phyloP scores from a whole-genome alignment of 495 filamentous ascomycete species.

The Parathielavia hyrcaniae region DNA sequence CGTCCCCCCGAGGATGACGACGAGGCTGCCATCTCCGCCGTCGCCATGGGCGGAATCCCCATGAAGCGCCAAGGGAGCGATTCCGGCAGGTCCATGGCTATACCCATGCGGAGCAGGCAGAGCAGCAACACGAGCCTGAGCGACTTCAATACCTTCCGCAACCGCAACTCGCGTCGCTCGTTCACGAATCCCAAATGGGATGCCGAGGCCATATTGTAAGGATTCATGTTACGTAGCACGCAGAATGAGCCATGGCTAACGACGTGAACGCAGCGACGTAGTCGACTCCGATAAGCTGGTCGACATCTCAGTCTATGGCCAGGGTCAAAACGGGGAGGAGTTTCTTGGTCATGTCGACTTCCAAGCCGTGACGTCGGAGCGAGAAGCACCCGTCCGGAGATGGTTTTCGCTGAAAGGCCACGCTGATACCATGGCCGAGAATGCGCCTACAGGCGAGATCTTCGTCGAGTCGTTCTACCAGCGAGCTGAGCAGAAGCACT shows the following conservation, averaged over 20 bases:
- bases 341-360: constrained; percentile 89
- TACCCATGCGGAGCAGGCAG: constrained; percentile 91
- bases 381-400: constrained; percentile 66
- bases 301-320: constrained; percentile 91
- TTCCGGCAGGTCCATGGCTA: constrained; percentile 75
- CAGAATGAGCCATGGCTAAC: constrained; percentile 29
- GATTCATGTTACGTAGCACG: constrained; percentile 9
- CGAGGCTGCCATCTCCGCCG: constrained; percentile 36
- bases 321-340: constrained; percentile 68
- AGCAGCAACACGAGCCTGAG: constrained; percentile 83
- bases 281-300: constrained; percentile 86
- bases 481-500: constrained; percentile 83
- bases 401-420: constrained; percentile 77
- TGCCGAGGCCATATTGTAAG: constrained; percentile 91
- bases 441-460: constrained; percentile 79
- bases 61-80: constrained; percentile 67
- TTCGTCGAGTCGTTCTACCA: constrained; percentile 80
- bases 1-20: constrained; percentile 48
- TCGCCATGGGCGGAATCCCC: constrained; percentile 50
- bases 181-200: constrained; percentile 92
- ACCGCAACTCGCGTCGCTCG: constrained; percentile 46
- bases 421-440: constrained; percentile 48
- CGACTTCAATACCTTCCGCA: constrained; percentile 65
- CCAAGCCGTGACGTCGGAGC: constrained; percentile 54
- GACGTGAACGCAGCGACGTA: constrained; percentile 62